phyloP scores from a whole-genome alignment of 1,284 basidiomycete genomes.

The Apiotrichum laibachii region DNA sequence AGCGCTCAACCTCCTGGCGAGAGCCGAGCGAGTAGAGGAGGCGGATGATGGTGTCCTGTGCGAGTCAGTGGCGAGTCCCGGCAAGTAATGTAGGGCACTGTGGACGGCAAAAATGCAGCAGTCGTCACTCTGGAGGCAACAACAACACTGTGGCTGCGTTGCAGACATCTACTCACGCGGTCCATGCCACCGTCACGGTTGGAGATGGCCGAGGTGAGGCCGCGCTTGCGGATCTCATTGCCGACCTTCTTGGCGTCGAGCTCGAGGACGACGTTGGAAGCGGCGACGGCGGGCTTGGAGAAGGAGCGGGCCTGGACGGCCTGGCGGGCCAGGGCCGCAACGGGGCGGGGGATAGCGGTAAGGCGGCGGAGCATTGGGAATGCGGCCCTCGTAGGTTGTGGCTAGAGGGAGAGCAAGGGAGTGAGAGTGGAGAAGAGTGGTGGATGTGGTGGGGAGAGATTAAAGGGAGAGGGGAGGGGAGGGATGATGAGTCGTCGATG shows the following conservation, averaged over 20 bases:
- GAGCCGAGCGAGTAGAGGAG: conserved; percentile 91
- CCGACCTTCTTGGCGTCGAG: conserved; percentile 47
- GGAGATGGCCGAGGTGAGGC: conserved; percentile 34
- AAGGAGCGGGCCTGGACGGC: conserved; percentile 17
- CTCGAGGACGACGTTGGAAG: conserved; percentile 43
- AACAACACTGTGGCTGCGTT: no score
- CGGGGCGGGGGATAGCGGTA: conserved; percentile 27
- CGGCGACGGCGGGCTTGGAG: conserved; percentile 31
- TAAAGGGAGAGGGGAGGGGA: neutral
- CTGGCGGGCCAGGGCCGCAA: conserved; percentile 17
- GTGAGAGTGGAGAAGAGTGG: neutral
- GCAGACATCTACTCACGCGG: conserved; percentile 32
- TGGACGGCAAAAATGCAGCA: neutral
- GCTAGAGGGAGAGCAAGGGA: conserved; percentile 3
- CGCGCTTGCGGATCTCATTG: conserved; percentile 48
- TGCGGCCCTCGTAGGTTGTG: conserved; percentile 12
- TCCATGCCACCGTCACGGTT: conserved; percentile 49
- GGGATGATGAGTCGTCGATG: neutral
- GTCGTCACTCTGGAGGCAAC: neutral
- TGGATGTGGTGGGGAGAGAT: neutral
- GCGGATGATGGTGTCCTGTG: conserved; percentile 85
- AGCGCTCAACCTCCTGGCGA: conserved; percentile 91
- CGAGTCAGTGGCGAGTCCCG: conserved; percentile 1
- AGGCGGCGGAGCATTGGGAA: conserved; percentile 36
- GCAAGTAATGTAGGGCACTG: no score